phyloP scores from a whole-genome alignment of 768 basidiomycete species.

The Rhizopogon roseolus region DNA sequence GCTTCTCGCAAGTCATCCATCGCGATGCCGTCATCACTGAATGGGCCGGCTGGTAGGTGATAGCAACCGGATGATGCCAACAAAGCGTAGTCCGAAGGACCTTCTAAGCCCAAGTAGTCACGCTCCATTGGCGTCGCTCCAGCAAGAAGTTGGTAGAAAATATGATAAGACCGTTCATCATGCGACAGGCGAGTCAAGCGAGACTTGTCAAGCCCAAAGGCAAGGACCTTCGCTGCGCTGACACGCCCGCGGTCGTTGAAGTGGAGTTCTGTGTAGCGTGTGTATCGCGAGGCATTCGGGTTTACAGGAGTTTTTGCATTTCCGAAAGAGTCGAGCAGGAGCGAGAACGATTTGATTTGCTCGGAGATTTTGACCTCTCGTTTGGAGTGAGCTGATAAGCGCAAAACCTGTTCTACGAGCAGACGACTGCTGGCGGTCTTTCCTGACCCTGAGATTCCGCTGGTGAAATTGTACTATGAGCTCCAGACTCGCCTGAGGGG shows the following conservation, averaged over 20 bases:
- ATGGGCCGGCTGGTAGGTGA: constrained; percentile 57
- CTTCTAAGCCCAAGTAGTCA: constrained; percentile 49
- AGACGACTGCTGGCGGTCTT: constrained; percentile 49
- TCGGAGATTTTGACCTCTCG: constrained; percentile 46
- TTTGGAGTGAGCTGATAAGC: constrained; percentile 56
- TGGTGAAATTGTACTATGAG: constrained; percentile 23
- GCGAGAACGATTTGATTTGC: constrained; percentile 49
- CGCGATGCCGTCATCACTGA: constrained; percentile 54
- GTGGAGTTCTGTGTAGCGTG: constrained; percentile 56
- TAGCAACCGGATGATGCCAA: constrained; percentile 59
- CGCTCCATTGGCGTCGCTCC: constrained; percentile 53
- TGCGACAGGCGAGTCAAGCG: constrained; percentile 46
- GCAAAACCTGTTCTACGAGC: constrained; percentile 53
- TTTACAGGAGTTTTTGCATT: constrained; percentile 60
- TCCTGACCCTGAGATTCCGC: constrained; percentile 63
- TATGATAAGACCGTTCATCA: constrained; percentile 61
- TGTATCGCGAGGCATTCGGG: constrained; percentile 60
- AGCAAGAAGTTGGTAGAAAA: constrained; percentile 63
- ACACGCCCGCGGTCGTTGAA: constrained; percentile 55
- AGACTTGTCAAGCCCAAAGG: constrained; percentile 62
- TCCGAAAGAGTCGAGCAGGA: constrained; percentile 61
- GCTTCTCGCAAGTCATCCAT: constrained; percentile 56
- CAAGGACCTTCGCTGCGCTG: constrained; percentile 50
- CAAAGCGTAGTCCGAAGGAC: constrained; percentile 53
- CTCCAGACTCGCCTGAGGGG: constrained; percentile 2